Evolutionary conservation across 129 eudicot genomes (phyloP).

Genomic region (Erigeron canadensis): DNA sequence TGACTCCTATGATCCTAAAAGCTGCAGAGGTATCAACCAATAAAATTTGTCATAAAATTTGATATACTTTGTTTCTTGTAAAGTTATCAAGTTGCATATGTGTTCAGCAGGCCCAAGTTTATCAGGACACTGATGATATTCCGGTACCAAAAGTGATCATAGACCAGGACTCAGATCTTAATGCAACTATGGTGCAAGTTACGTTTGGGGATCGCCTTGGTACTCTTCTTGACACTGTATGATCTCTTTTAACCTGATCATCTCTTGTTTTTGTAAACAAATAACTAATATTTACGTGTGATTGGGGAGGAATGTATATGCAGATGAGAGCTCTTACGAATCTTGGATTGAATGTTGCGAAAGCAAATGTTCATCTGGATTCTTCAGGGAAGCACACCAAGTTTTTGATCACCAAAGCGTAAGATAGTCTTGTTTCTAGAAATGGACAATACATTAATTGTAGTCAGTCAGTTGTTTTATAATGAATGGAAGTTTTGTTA

Average conservation of each 20-base stretch:
- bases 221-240: slow-evolving; percentile 91
- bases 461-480: neutral
- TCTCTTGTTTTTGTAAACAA: neutral
- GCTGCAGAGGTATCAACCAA: slow-evolving; percentile 72
- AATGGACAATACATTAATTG: neutral
- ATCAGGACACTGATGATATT: slow-evolving; percentile 52
- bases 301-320: slow-evolving; percentile 15
- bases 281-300: slow-evolving; percentile 17
- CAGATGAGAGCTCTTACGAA: slow-evolving; percentile 85
- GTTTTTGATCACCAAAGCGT: slow-evolving; percentile 83
- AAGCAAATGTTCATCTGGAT: slow-evolving; percentile 90
- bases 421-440: slow-evolving; percentile 19
- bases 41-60: neutral
- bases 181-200: slow-evolving; percentile 75
- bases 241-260: slow-evolving; percentile 3
- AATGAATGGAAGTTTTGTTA: neutral
- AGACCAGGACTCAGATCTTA: slow-evolving; percentile 82
- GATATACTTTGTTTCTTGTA: neutral
- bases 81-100: neutral
- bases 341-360: slow-evolving; percentile 91
- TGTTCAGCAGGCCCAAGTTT: slow-evolving; percentile 50
- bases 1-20: slow-evolving; percentile 40
- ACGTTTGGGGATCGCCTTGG: slow-evolving; percentile 97
- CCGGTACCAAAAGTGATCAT: slow-evolving; percentile 84
- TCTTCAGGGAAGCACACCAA: slow-evolving; percentile 90